phyloP scores from a whole-genome alignment of 352 stramenopile species.

The Globisporangium irregulare region DNA sequence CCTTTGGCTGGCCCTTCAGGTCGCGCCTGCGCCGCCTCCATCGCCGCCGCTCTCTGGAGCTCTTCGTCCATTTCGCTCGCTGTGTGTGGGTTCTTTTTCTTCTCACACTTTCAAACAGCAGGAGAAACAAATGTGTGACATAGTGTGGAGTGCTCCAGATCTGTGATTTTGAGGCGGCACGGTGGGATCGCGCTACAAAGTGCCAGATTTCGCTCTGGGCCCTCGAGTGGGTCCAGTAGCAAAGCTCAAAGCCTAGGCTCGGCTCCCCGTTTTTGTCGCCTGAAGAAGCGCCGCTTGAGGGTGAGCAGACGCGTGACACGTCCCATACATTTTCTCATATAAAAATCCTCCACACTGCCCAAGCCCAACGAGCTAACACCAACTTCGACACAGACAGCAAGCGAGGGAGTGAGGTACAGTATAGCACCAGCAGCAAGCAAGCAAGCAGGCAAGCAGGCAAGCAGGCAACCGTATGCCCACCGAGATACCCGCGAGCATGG shows the following conservation, averaged over 20 bases:
- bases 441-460: neutral
- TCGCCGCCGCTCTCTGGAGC: neutral
- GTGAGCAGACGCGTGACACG: conserved; percentile 13
- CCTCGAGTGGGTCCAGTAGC: neutral
- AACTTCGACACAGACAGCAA: neutral
- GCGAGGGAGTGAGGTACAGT: neutral
- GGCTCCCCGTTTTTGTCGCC: conserved; percentile 9
- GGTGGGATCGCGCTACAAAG: neutral
- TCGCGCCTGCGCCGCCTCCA: neutral
- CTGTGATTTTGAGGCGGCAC: neutral
- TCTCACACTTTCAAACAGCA: neutral
- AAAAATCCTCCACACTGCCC: conserved; percentile 1
- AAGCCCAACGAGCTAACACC: neutral
- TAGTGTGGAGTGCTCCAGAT: neutral
- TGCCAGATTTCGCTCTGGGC: neutral
- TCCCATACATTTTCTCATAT: conserved; percentile 4
- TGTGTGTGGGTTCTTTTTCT: conserved; percentile 10
- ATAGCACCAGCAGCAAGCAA: too few relatives aligned
- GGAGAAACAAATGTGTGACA: conserved; percentile 4
- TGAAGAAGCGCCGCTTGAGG: conserved; percentile 17
- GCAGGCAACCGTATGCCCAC: neutral
- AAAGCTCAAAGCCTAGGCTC: neutral
- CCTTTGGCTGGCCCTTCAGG: conserved; percentile 22
- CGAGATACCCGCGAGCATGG: conserved; percentile 13
- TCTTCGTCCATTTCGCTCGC: conserved; percentile 5